Percentiles rank a stretch among this genome's conserved stretches.
These are phyloP conservation scores for Plasmodiophora brassicae DNA, from an alignment of 208 protist species.

Conservation along the genomic window DNA sequence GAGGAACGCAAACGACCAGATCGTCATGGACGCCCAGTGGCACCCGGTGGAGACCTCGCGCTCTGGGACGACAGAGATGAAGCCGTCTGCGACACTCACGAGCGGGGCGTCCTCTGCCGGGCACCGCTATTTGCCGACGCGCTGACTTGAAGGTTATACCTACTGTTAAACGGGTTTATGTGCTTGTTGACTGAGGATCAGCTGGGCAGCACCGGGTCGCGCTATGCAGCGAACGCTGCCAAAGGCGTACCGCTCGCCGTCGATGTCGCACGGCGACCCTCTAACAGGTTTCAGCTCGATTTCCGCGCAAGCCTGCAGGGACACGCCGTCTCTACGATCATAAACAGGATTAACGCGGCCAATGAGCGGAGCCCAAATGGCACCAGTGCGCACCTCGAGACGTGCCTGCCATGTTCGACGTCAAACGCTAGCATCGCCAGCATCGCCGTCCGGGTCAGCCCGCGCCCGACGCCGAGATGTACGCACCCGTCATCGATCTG, in stretches of 20 bases:
- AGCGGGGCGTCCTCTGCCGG: no score
- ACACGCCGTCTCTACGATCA: neutral
- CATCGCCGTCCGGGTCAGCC: neutral
- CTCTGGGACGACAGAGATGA: no score
- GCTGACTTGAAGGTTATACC: no score
- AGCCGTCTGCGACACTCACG: no score
- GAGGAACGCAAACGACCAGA: neutral
- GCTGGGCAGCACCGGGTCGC: neutral
- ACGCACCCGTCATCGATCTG: neutral
- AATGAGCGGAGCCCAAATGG: neutral
- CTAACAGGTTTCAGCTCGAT: neutral
- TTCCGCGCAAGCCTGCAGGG: neutral
- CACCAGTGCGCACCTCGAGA: neutral
- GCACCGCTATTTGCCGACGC: no score
- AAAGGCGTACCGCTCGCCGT: neutral
- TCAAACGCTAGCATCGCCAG: neutral
- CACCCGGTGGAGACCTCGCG: conserved; percentile 79
- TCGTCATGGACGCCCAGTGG: conserved; percentile 74
- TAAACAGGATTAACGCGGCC: neutral
- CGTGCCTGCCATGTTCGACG: neutral
- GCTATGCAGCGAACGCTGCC: neutral
- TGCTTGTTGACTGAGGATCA: no score
- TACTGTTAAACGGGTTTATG: no score
- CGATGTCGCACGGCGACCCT: neutral
- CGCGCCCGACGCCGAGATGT: neutral